Conservation (phyloP, 495 filamentous ascomycete species). For the Podospora appendiculata region DNA sequence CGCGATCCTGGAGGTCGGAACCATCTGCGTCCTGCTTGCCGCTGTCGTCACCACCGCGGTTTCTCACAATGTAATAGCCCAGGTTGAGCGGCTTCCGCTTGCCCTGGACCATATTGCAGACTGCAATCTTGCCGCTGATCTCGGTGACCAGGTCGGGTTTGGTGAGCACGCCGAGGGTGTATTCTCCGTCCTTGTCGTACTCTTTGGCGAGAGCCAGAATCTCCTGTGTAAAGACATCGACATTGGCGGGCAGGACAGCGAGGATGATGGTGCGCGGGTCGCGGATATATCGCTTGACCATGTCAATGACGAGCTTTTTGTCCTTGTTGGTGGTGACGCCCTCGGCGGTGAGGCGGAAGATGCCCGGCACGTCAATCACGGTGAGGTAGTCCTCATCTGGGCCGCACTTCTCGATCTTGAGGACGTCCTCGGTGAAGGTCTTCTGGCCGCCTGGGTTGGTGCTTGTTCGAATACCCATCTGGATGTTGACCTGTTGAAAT, state of each 20-base stretch:
- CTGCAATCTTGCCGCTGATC: slow-evolving; percentile 30
- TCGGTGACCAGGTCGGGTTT: slow-evolving; percentile 53
- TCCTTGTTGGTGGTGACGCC: slow-evolving; percentile 41
- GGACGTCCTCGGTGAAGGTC: slow-evolving; percentile 44
- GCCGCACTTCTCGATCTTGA: slow-evolving; percentile 50
- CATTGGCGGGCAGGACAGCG: slow-evolving; percentile 48
- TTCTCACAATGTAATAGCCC: slow-evolving; percentile 51
- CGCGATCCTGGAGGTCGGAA: slow-evolving; percentile 11
- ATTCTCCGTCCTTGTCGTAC: slow-evolving; percentile 37
- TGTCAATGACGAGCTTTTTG: slow-evolving; percentile 35
- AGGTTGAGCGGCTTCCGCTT: slow-evolving; percentile 35
- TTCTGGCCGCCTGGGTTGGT: slow-evolving; percentile 6
- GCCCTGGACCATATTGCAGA: slow-evolving; percentile 38
- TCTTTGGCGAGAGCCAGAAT: slow-evolving; percentile 48
- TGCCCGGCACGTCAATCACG: slow-evolving; percentile 57
- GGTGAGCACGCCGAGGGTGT: slow-evolving; percentile 53
- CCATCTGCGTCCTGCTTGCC: slow-evolving; percentile 6
- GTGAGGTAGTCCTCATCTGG: slow-evolving; percentile 49
- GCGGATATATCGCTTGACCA: slow-evolving; percentile 46
- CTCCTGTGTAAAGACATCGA: slow-evolving; percentile 56
- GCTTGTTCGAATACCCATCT: slow-evolving; percentile 27
- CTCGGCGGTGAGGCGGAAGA: slow-evolving; percentile 47
- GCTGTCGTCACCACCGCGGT: slow-evolving; percentile 37
- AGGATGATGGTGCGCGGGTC: slow-evolving; percentile 50
- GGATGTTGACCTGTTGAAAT: slow-evolving; percentile 19